Conservation (phyloP, 2,329 filamentous ascomycete species). For the Neofusicoccum laricinum region DNA sequence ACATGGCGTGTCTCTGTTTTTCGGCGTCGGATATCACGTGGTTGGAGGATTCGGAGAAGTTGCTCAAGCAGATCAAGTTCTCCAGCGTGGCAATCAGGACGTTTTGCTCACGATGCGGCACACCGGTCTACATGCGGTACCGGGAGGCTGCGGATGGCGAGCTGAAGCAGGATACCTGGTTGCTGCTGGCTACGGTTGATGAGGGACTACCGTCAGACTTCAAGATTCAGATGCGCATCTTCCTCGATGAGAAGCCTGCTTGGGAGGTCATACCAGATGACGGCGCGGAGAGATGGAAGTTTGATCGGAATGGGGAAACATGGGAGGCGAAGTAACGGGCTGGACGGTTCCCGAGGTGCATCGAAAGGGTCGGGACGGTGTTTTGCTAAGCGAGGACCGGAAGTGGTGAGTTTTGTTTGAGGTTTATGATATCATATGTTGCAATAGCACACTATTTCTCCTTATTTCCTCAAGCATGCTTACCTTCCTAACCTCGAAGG, state of each 20-base stretch:
- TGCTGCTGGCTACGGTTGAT: constrained; percentile 40
- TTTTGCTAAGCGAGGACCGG: neutral
- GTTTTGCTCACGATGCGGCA: constrained; percentile 2
- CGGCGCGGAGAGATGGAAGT: neutral
- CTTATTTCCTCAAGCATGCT: too few relatives aligned
- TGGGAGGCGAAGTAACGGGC: neutral
- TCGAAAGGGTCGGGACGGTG: neutral
- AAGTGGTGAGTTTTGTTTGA: too few relatives aligned
- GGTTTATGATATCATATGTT: too few relatives aligned
- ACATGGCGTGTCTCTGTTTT: neutral
- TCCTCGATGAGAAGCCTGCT: constrained; percentile 33
- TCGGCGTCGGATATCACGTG: neutral
- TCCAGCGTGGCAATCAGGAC: neutral
- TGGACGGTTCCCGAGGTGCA: neutral
- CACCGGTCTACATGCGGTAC: neutral
- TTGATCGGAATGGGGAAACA: neutral
- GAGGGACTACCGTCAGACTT: constrained; percentile 31
- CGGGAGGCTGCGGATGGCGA: neutral
- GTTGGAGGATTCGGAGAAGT: neutral
- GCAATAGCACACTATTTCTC: too few relatives aligned
- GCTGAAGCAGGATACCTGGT: neutral
- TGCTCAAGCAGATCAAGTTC: neutral
- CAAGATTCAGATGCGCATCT: constrained; percentile 43
- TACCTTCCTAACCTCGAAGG: too few relatives aligned
- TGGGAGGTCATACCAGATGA: constrained; percentile 1